Base-by-base conservation (phyloP, 331 rosid species). In the Saraca asoca region DNA sequence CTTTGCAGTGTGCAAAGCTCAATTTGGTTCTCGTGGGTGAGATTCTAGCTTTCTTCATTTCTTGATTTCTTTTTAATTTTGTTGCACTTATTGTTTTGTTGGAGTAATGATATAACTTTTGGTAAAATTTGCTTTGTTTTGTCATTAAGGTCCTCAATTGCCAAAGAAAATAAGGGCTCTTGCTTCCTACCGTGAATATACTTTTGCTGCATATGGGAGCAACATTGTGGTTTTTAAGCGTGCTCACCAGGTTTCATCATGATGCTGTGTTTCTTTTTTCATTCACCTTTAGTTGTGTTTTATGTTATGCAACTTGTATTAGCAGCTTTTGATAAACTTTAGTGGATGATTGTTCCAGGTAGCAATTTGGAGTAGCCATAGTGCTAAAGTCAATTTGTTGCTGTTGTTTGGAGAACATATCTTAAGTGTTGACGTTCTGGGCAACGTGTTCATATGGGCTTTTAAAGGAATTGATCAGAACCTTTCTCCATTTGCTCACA, bases 161-260 rank as follows among this genome's bases (percentile, higher is more conserved):
- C 96, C 92, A 0, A 86, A 90, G 81, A 93, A 90, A 81, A 90
- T 93, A 61, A 66, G 83, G 35, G 97, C 97, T 52, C 97, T 93
- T 70, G 97, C 96, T 76, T 85, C 92, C 5, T 84, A 82, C 59
- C 85, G 96, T 0, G 95, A 93, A 5, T 85, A 74, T 71, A 93
- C 98, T 17, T 90, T 93, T 51, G 96, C 82, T 33, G 90, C 98
- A 0, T 81, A 80, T 61, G 90, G 92, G 35, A 79, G 70, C 54
- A 69, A 80, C 56, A 90, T 88, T 58, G 95, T 84, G 6, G 90
- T 90, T 52, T 88, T 90, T 73, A 86, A 75, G 75, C 86, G 98
- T 51, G 95, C 92, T 0, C 91, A 90, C 74, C 87, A 86, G 96
- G 98, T 89, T 38, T 53, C 33, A 44, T 7, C 60, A 49, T 24